Evolutionary conservation across 192 early-diverging fungal genomes (phyloP), one percentile per base, ranked within the genome.

Genomic region (Mortierella antarctica): DNA sequence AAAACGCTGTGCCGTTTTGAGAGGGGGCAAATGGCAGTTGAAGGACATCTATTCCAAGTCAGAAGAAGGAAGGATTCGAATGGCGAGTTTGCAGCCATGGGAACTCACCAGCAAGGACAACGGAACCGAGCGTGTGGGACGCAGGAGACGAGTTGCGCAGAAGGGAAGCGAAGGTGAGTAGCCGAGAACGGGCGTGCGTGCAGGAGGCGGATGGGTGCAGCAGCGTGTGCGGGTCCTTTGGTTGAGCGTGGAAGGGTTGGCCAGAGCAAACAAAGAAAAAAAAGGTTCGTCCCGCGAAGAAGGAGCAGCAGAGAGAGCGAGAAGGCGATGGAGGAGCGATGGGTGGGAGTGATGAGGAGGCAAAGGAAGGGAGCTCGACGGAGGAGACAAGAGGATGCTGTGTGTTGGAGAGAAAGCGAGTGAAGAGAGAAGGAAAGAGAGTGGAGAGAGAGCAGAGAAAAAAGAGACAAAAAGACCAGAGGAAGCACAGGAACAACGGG

Each of bases 101-200:
- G 6, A 59, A 59, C 57, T 59, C 57, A 59, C 57, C 57, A 59
- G 42, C 57, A 7, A 42, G 57, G 57, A 14, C 17, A n/a, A 39
- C 15, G 20, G 57, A 59, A 59, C 61, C 46, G 20, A 62, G 61
- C 20, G 46, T 44, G 44, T 20, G 61, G 46, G 20, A 62, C 41
- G 47, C 44, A 62, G 45, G 41, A 60, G 41, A 49, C 31, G 20
- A 39, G 7, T 15, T 58, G 15, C 40, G 40, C 42, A 20, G 1
- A 45, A 45, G 21, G 41, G 20, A 48, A 45, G 10, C 2, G 20
- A 62, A 13, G 61, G 4, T 18, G 46, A 59, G 23, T 59, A 39
- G 15, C 7, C 17, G 39, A 47, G 46, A 9, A 17, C 41, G 6
- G 44, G 40, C 20, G 47, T 7, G 41, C 39, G 57, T 59, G 57